A percentile compares a stretch with the other conserved stretches of the same genome.
These are phyloP conservation scores for Alternaria sp. DNA, from an alignment of 2,329 filamentous ascomycete species.

Conservation along the genomic window DNA sequence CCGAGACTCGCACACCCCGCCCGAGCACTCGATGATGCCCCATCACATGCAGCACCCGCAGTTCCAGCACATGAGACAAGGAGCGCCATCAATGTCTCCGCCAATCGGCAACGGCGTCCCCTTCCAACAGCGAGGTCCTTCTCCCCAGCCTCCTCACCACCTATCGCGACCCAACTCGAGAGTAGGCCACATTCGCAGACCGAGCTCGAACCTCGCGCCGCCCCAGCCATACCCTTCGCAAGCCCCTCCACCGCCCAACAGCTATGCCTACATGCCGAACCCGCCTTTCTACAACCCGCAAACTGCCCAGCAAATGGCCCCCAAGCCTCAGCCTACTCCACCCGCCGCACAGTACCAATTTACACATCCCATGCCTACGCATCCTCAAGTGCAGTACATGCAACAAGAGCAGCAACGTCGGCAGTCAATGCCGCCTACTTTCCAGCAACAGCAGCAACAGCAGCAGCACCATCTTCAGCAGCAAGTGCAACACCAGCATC, in stretches of 20 bases:
- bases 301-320: constrained; percentile 59
- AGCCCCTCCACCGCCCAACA: constrained; percentile 70
- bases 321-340: constrained; percentile 49
- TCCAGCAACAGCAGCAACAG: constrained; percentile 65
- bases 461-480: constrained; percentile 71
- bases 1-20: constrained; percentile 70
- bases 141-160: constrained; percentile 76
- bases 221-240: constrained; percentile 70
- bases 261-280: constrained; percentile 85
- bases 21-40: constrained; percentile 66
- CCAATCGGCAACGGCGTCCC: constrained; percentile 79
- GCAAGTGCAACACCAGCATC: constrained; percentile 47
- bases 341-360: constrained; percentile 57
- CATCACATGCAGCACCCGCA: constrained; percentile 62
- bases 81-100: constrained; percentile 86
- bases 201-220: constrained; percentile 76
- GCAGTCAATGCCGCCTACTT: constrained; percentile 76
- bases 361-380: constrained; percentile 54
- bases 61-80: constrained; percentile 83
- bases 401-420: constrained; percentile 80
- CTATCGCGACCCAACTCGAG: constrained; percentile 81
- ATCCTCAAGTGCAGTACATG: constrained; percentile 70
- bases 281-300: constrained; percentile 84
- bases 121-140: constrained; percentile 77
- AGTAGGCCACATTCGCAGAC: constrained; percentile 74